These are phyloP conservation scores for Colletotrichum sp. DNA, from an alignment of 2,329 filamentous ascomycete species.

Conservation along the genomic window DNA sequence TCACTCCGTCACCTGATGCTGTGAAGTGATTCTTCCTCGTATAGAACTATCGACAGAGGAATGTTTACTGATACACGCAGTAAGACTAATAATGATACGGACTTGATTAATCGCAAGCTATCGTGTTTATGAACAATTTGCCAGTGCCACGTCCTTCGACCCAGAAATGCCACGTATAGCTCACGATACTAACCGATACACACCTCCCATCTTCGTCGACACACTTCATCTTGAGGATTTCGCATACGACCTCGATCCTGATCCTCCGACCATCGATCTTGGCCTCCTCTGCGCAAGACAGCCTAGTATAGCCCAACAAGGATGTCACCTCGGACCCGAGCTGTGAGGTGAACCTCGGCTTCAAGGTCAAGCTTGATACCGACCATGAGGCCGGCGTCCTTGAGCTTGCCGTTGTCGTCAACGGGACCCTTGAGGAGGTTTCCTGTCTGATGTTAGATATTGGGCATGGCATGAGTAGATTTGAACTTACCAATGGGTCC, in stretches of 20 bases:
- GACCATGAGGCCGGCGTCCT: slow-evolving; percentile 61
- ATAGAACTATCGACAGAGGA: no score
- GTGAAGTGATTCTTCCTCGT: no score
- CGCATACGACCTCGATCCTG: neutral
- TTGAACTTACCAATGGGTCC: slow-evolving; percentile 28
- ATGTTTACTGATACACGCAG: no score
- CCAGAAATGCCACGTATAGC: neutral
- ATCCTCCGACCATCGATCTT: neutral
- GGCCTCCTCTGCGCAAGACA: neutral
- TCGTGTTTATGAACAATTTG: neutral
- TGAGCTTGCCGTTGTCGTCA: slow-evolving; percentile 61
- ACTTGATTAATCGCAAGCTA: neutral
- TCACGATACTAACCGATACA: neutral
- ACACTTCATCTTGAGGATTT: neutral
- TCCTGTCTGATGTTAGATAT: slow-evolving; percentile 35
- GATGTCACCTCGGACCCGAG: slow-evolving; percentile 65
- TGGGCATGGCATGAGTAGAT: no score
- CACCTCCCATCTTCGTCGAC: neutral
- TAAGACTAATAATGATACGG: no score
- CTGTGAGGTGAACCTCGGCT: slow-evolving; percentile 66
- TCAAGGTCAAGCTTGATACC: slow-evolving; percentile 69
- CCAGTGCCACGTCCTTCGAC: neutral
- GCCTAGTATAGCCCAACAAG: slow-evolving; percentile 59
- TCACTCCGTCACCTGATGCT: no score
- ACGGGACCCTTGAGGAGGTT: slow-evolving; percentile 62